Base-by-base conservation (phyloP, 805 yeast species). In the Torulaspora quercuum region DNA sequence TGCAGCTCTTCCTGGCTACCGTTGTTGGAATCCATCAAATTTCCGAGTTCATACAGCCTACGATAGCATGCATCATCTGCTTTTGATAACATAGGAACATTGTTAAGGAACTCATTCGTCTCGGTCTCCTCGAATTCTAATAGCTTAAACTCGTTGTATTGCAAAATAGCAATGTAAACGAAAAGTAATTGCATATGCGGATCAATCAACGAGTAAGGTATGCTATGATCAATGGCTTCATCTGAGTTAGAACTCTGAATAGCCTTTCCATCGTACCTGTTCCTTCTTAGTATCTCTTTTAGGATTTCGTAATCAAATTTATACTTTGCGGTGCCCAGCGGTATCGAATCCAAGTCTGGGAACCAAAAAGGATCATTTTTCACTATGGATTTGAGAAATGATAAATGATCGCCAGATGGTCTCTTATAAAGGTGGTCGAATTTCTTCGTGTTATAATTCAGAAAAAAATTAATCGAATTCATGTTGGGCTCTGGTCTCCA, bases 121-220 rank as follows among this genome's bases (percentile, higher is more conserved):
- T 89, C 97, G 45, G 84, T 79, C 56, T 86, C 95, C 53, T 89
- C 97, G 46, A 88, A 78, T 56, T 89, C 97, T 46, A 85, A 71
- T 37, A 89, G 69, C 25, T 82, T 77, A 48, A 77, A 76, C 49
- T 83, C 89, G 59, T 82, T 81, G 34, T 90, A 79, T 59, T 85
- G 85, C 46, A 89, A 65, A 25, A 89, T 74, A 1, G 96, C 85
- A 31, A 88, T 65, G 32, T 85, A 78, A 3, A 84, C 74, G 53
- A 87, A 89, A 1, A 83, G 63, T 21, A 87, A 69, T 63, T 83
- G 88, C 19, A 80, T 70, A 53, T 86, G 95, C 1, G 87, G 82
- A 53, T 82, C 85, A 14, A 83, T 63, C 33, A 69, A 66, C 0
- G 88, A 61, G 28, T 49, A 59, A 6, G 57, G 52, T n/a, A 56